A percentile compares a stretch with the other conserved stretches of the same genome.
These are phyloP conservation scores for Orychophragmus violaceus DNA, from an alignment of 345 rosid genomes.

Conservation along the genomic window DNA sequence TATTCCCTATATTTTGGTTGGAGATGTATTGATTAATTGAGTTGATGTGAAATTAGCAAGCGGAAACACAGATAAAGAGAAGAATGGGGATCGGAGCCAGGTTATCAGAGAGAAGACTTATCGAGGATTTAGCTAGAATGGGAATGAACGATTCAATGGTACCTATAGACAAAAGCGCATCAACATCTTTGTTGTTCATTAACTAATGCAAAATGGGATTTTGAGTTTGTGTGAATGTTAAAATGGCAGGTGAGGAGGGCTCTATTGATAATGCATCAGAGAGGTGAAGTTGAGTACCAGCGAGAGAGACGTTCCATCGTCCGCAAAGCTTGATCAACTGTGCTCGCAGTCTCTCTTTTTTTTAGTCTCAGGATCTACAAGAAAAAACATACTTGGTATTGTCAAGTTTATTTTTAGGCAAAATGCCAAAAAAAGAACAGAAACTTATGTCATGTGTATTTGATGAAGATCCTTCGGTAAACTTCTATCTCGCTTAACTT, in stretches of 20 bases:
- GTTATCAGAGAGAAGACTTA: constrained; percentile 77
- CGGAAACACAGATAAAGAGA: constrained; percentile 90
- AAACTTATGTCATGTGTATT: neutral
- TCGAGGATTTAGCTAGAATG: constrained; percentile 81
- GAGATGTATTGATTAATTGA: neutral
- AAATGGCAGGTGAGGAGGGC: constrained; percentile 83
- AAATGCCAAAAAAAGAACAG: no score
- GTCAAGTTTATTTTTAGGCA: neutral
- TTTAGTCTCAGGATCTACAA: neutral
- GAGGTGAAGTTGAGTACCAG: constrained; percentile 94
- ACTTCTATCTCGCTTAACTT: neutral
- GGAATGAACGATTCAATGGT: constrained; percentile 91
- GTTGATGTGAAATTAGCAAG: constrained; percentile 49
- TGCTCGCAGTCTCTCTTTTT: neutral
- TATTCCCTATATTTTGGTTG: neutral
- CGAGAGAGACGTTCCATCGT: constrained; percentile 76
- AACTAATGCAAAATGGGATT: neutral
- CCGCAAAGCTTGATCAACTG: constrained; percentile 47
- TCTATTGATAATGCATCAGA: constrained; percentile 92
- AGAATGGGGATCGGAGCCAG: constrained; percentile 82
- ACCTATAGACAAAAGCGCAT: no score
- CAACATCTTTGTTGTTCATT: neutral
- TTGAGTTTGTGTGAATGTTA: constrained; percentile 1
- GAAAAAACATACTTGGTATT: neutral
- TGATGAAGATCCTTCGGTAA: neutral